Evolutionary conservation across 164 flowering plant genomes (phyloP).

Genomic region (Vitis riparia): DNA sequence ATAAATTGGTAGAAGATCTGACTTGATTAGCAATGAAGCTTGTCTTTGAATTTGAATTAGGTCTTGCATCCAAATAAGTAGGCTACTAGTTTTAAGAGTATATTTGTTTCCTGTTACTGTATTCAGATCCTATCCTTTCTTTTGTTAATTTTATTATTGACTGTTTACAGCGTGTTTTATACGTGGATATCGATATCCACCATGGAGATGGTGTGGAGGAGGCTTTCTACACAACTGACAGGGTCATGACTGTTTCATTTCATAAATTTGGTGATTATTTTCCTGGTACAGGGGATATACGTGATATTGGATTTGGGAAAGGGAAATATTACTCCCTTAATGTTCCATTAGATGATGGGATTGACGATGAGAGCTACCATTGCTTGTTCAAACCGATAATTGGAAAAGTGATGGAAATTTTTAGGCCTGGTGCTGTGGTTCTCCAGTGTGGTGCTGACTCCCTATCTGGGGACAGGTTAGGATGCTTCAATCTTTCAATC

Average conservation of each 20-base stretch:
- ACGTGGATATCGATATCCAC: conserved; percentile 64
- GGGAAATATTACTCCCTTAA: conserved; percentile 61
- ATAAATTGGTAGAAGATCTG: too few species aligned
- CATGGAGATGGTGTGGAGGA: conserved; percentile 74
- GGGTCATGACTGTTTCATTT: conserved; percentile 70
- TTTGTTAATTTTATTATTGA: too few species aligned
- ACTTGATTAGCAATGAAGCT: too few species aligned
- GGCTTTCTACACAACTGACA: conserved; percentile 62
- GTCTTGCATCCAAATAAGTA: too few species aligned
- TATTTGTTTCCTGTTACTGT: too few species aligned
- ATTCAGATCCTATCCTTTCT: too few species aligned
- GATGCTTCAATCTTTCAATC: conserved; percentile 30
- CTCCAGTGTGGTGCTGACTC: conserved; percentile 38
- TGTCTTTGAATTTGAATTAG: too few species aligned
- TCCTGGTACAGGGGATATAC: conserved; percentile 61
- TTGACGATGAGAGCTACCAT: conserved; percentile 61
- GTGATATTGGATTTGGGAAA: conserved; percentile 46
- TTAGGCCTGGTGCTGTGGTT: conserved; percentile 23
- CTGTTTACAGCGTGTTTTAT: conserved; percentile 48
- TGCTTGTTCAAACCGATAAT: conserved; percentile 40
- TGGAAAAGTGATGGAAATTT: conserved; percentile 35
- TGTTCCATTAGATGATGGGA: conserved; percentile 60
- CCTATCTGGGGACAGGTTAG: conserved; percentile 25
- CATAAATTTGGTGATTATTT: conserved; percentile 68
- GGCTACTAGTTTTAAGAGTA: too few species aligned